Percentiles rank a stretch among this genome's conserved stretches.
phyloP scores from a whole-genome alignment of 1,284 basidiomycete species.

The Irpex sp. region DNA sequence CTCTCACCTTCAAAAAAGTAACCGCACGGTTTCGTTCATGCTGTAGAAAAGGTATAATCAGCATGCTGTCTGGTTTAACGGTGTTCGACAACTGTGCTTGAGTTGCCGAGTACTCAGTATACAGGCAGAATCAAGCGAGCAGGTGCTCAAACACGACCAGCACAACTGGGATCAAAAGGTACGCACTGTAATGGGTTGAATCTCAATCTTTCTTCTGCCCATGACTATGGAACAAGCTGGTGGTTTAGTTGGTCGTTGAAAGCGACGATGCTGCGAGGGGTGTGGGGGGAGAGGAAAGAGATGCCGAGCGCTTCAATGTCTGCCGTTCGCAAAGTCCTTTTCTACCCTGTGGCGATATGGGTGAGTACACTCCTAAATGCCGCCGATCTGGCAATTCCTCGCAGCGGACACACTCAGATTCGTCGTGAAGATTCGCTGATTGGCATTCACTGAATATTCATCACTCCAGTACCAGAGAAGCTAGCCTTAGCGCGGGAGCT shows the following conservation, averaged over 20 bases:
- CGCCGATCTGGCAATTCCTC: no score
- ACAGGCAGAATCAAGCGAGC: neutral
- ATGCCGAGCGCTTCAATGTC: neutral
- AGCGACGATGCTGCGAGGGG: neutral
- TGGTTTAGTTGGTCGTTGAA: slow-evolving; percentile 5
- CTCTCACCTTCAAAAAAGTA: slow-evolving; percentile 79
- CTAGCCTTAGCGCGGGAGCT: neutral
- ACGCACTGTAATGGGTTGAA: slow-evolving; percentile 79
- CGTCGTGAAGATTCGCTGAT: neutral
- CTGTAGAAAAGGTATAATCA: slow-evolving; percentile 38
- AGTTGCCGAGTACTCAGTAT: neutral
- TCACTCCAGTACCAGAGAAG: no score
- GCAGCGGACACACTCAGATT: neutral
- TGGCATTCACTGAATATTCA: neutral
- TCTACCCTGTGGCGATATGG: neutral
- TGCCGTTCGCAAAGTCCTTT: slow-evolving; percentile 4
- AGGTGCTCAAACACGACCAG: neutral
- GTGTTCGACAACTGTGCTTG: neutral
- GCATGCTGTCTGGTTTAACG: neutral
- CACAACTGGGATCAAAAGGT: slow-evolving; percentile 2
- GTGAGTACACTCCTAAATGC: neutral
- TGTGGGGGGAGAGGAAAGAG: neutral
- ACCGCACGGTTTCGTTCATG: slow-evolving; percentile 90
- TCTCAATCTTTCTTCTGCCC: slow-evolving; percentile 90
- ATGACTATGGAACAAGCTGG: slow-evolving; percentile 33